Conservation (phyloP, 73 alveolate genomes). For the Tetrahymena elliotti region DNA sequence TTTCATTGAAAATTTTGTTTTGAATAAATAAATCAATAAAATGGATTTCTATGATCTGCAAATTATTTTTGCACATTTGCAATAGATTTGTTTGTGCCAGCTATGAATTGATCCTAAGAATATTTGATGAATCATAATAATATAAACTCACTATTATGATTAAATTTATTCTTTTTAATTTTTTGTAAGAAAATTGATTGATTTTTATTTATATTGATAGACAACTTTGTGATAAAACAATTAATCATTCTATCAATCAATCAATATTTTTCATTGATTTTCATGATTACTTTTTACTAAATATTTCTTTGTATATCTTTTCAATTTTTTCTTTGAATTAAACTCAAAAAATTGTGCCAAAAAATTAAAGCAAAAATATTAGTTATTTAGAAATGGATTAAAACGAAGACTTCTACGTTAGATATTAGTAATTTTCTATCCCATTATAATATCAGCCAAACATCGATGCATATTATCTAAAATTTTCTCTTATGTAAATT, state of each 20-base stretch:
- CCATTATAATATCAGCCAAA: too few relatives aligned
- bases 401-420: slow-evolving; percentile 16
- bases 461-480: background rate
- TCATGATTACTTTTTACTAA: background rate
- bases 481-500: slow-evolving; percentile 9
- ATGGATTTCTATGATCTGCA: too few relatives aligned
- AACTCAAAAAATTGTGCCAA: background rate
- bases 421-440: slow-evolving; percentile 31
- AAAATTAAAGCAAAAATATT: background rate
- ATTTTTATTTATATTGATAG: background rate
- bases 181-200: background rate
- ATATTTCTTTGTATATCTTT: background rate
- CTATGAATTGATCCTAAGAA: too few relatives aligned
- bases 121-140: too few relatives aligned
- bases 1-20: too few relatives aligned
- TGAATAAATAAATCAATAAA: too few relatives aligned
- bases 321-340: background rate
- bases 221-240: background rate
- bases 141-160: too few relatives aligned
- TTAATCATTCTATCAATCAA: background rate
- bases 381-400: background rate
- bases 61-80: too few relatives aligned
- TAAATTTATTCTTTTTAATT: too few relatives aligned
- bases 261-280: background rate
- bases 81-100: too few relatives aligned